Conservation (phyloP, 2,329 filamentous ascomycete genomes). For the Phoma sp. region DNA sequence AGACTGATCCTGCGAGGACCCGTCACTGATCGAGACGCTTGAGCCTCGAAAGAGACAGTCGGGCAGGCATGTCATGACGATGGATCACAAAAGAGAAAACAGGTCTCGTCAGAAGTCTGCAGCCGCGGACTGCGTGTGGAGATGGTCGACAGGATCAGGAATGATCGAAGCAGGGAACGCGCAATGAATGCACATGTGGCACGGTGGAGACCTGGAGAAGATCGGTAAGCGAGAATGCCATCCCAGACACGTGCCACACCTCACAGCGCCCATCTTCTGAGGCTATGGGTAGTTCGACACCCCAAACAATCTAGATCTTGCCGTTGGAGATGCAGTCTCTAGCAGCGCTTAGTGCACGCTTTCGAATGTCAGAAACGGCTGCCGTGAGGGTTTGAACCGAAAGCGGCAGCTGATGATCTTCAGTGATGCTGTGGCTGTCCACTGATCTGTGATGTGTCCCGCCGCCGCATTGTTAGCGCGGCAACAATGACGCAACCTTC, state of each 20-base stretch:
- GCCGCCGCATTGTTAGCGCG: conserved; percentile 14
- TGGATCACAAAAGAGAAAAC: neutral
- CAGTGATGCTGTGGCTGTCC: conserved; percentile 22
- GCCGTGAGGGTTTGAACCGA: conserved; percentile 5
- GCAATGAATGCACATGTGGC: neutral
- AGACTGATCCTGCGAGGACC: neutral
- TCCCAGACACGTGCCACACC: conserved; percentile 13
- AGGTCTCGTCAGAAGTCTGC: conserved; percentile 7
- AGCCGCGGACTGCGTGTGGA: conserved; percentile 12
- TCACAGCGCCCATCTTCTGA: conserved; percentile 1
- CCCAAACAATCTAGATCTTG: neutral
- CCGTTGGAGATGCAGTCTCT: neutral
- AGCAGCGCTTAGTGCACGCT: conserved; percentile 1
- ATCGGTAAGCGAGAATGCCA: conserved; percentile 25
- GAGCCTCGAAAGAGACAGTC: neutral
- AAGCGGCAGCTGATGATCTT: conserved; percentile 8
- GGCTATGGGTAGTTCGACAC: neutral
- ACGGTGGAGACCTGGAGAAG: conserved; percentile 6
- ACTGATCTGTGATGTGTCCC: conserved; percentile 19
- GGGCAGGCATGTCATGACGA: neutral
- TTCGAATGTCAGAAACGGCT: conserved; percentile 1
- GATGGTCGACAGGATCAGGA: neutral
- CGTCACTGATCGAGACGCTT: neutral
- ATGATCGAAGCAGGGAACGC: conserved; percentile 16
- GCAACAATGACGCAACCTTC: conserved; percentile 27